phyloP scores from a whole-genome alignment of 371 early-diverging fungal species.

The Mortierella sp. region DNA sequence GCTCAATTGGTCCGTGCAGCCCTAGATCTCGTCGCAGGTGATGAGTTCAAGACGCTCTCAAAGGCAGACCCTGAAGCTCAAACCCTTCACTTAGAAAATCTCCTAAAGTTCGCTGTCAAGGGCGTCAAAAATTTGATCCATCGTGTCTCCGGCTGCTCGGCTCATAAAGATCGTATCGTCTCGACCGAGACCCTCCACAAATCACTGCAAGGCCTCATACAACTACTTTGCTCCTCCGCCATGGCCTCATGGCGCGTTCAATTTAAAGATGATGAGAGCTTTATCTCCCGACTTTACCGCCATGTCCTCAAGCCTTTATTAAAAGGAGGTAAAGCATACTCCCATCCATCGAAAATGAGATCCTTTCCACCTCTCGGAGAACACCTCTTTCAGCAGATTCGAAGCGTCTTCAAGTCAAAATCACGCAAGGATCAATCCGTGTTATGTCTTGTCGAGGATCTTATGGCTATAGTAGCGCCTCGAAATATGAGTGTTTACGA shows the following conservation, averaged over 20 bases:
- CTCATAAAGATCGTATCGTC: constrained; percentile 10
- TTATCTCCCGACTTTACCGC: constrained; percentile 11
- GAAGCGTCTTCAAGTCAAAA: constrained; percentile 22
- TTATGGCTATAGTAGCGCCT: constrained; percentile 25
- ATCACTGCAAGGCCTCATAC: constrained; percentile 10
- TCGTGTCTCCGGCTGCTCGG: constrained; percentile 35
- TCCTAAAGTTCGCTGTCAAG: constrained; percentile 24
- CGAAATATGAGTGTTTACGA: constrained; percentile 30
- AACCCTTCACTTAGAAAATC: background rate
- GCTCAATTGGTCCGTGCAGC: constrained; percentile 22
- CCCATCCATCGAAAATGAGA: background rate
- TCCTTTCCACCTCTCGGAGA: constrained; percentile 41
- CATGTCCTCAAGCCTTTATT: constrained; percentile 22
- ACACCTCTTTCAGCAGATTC: constrained; percentile 25
- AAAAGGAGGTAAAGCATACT: background rate
- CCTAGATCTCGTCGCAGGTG: constrained; percentile 3
- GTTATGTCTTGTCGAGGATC: constrained; percentile 12
- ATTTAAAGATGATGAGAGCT: background rate
- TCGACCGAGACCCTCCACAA: constrained; percentile 10
- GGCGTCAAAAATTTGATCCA: constrained; percentile 21
- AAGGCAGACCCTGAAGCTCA: background rate
- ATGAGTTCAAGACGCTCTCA: constrained; percentile 15
- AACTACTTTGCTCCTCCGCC: constrained; percentile 4
- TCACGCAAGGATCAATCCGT: constrained; percentile 9
- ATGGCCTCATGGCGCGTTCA: constrained; percentile 10